Conservation (phyloP, 371 early-diverging fungal species). For the Spraguea lophii region DNA sequence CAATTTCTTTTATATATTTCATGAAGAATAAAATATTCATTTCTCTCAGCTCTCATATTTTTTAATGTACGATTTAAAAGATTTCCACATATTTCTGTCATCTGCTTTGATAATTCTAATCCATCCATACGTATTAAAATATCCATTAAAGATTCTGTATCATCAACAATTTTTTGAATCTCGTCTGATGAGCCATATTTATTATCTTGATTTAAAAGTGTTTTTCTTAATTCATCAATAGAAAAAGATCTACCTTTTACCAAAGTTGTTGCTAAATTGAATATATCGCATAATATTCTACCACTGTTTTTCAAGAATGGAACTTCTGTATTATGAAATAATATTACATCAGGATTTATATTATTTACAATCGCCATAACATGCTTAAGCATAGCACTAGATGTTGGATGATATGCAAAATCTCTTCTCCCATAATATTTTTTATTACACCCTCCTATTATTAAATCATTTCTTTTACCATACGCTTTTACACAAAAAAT, state of each 20-base stretch:
- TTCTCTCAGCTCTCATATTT: slow-evolving; percentile 85
- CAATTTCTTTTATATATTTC: slow-evolving; percentile 54
- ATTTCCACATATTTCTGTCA: slow-evolving; percentile 41
- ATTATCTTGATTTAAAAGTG: slow-evolving; percentile 1
- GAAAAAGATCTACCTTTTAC: slow-evolving; percentile 33
- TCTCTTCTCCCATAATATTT: neutral
- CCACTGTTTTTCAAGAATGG: slow-evolving; percentile 1
- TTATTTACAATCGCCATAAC: slow-evolving; percentile 7
- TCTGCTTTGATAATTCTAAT: slow-evolving; percentile 34
- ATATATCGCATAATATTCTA: slow-evolving; percentile 30
- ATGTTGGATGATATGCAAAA: neutral
- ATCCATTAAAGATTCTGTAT: slow-evolving; percentile 3
- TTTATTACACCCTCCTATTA: neutral
- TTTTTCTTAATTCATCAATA: slow-evolving; percentile 19
- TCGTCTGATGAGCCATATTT: neutral
- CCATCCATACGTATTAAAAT: slow-evolving; percentile 27
- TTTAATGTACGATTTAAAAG: slow-evolving; percentile 52
- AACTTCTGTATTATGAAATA: slow-evolving; percentile 20
- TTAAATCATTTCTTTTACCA: neutral
- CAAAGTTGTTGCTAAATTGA: slow-evolving; percentile 10
- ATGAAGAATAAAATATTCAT: slow-evolving; percentile 83
- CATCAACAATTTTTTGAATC: neutral
- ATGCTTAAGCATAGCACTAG: slow-evolving; percentile 1
- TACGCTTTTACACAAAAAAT: neutral
- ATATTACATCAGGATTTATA: slow-evolving; percentile 14